phyloP scores from a whole-genome alignment of 1,284 basidiomycete species.

The Vanrija humicola region DNA sequence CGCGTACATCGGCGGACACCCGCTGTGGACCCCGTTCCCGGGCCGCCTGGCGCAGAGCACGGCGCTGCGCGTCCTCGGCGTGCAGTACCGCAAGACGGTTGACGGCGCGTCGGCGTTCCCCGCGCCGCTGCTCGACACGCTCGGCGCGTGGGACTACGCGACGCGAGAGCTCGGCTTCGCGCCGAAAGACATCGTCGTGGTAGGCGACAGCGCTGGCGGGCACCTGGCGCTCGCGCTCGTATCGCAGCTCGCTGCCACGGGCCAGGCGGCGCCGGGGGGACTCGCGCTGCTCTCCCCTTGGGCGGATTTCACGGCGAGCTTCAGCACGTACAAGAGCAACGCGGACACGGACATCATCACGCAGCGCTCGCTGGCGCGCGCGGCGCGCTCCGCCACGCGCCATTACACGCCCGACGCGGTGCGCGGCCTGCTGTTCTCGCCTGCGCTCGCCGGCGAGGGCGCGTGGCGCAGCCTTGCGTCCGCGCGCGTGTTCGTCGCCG shows the following conservation, averaged over 20 bases:
- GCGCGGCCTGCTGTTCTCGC: constrained; percentile 21
- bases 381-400: constrained; percentile 14
- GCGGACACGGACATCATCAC: constrained; percentile 13
- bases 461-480: constrained; percentile 19
- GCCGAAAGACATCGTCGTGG: constrained; percentile 56
- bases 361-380: background rate
- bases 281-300: constrained; percentile 59
- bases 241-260: constrained; percentile 21
- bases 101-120: constrained; percentile 52
- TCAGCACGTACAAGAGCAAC: constrained; percentile 11
- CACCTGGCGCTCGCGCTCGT: constrained; percentile 57
- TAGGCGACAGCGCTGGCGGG: constrained; percentile 65
- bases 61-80: constrained; percentile 9
- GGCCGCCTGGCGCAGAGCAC: constrained; percentile 15
- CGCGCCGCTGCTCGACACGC: constrained; percentile 57
- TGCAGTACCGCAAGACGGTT: constrained; percentile 24
- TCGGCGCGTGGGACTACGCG: constrained; percentile 60
- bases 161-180: constrained; percentile 50
- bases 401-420: constrained; percentile 11
- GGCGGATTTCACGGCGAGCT: constrained; percentile 51
- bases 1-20: constrained; percentile 24
- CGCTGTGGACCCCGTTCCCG: constrained; percentile 19
- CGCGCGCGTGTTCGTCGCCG: constrained; percentile 28
- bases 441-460: constrained; percentile 14
- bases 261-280: constrained; percentile 49